Percentiles rank a stretch among this genome's conserved stretches.
phyloP scores from a whole-genome alignment of 2,329 filamentous ascomycete species.

The Xylariaceae sp. region DNA sequence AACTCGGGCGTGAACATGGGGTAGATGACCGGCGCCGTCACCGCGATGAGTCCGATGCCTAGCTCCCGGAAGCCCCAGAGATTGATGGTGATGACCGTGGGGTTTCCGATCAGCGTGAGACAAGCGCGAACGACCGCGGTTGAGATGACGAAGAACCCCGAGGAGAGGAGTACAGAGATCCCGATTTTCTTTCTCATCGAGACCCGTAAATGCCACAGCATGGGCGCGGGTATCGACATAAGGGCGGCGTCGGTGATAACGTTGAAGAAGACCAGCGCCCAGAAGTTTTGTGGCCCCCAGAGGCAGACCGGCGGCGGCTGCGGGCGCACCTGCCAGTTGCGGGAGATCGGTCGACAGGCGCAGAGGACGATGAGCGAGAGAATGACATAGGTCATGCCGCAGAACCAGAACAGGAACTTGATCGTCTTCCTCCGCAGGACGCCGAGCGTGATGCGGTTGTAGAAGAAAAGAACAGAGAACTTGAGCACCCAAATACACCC shows the following conservation, averaged over 20 bases:
- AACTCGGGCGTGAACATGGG: constrained; percentile 7
- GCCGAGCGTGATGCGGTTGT: constrained; percentile 20
- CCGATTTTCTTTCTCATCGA: constrained; percentile 7
- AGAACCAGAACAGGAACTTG: constrained; percentile 15
- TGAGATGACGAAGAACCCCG: constrained; percentile 23
- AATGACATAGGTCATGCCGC: constrained; percentile 11
- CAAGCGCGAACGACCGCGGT: constrained; percentile 20
- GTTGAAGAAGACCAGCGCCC: constrained; percentile 18
- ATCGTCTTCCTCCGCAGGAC: constrained; percentile 10
- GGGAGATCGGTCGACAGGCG: constrained; percentile 11
- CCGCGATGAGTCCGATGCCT: constrained; percentile 8
- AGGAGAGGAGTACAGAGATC: constrained; percentile 18
- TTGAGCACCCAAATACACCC: constrained; percentile 24
- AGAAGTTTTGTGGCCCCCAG: constrained; percentile 19
- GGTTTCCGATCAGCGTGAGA: constrained; percentile 14
- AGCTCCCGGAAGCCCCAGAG: constrained; percentile 14
- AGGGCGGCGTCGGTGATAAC: constrained; percentile 20
- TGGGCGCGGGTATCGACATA: constrained; percentile 22
- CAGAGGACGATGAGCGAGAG: constrained; percentile 11
- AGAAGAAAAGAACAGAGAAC: constrained; percentile 24
- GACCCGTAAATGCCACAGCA: constrained; percentile 20
- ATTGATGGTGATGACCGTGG: constrained; percentile 23
- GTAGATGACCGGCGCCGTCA: constrained; percentile 2
- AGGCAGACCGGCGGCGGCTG: constrained; percentile 12
- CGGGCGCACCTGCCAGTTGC: constrained; percentile 21